Evolutionary conservation across 306 rosid species (phyloP).

Genomic region (Argentina anserina): DNA sequence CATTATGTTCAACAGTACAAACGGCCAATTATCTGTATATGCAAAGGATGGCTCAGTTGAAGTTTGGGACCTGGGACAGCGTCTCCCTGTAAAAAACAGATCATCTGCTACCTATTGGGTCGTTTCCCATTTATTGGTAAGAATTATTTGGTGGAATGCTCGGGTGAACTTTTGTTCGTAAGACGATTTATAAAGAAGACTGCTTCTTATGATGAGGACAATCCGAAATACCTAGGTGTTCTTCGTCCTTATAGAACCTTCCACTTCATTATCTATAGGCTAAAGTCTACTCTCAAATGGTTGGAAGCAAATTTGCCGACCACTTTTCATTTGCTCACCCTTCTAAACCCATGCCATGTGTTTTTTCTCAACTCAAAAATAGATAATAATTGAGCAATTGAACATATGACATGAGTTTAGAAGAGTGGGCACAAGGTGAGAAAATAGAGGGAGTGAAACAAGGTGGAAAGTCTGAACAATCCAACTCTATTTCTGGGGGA

Average conservation of each 20-base stretch:
- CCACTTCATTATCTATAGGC: not conserved
- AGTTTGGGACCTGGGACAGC: not conserved
- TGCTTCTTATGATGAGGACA: not conserved
- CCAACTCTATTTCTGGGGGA: conserved; percentile 6
- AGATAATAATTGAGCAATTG: too few relatives aligned
- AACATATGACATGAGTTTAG: too few relatives aligned
- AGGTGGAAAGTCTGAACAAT: not conserved
- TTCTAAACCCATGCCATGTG: too few relatives aligned
- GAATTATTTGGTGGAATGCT: conserved; percentile 16
- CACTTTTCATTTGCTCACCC: too few relatives aligned
- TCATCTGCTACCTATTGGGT: too few relatives aligned
- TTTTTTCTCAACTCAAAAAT: too few relatives aligned
- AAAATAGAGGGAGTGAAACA: too few relatives aligned
- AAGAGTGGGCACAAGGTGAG: too few relatives aligned
- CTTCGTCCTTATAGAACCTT: not conserved
- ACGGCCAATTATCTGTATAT: not conserved
- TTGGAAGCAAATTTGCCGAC: too few relatives aligned
- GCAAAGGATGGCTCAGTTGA: not conserved
- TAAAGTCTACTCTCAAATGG: not conserved
- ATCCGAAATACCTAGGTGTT: not conserved
- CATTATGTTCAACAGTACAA: not conserved
- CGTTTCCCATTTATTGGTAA: not conserved
- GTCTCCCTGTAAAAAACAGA: too few relatives aligned
- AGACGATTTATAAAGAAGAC: not conserved
- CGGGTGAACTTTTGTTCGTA: conserved; percentile 9